These are phyloP conservation scores for Clarireedia sp. DNA, from an alignment of 2,329 filamentous ascomycete genomes.

Conservation along the genomic window DNA sequence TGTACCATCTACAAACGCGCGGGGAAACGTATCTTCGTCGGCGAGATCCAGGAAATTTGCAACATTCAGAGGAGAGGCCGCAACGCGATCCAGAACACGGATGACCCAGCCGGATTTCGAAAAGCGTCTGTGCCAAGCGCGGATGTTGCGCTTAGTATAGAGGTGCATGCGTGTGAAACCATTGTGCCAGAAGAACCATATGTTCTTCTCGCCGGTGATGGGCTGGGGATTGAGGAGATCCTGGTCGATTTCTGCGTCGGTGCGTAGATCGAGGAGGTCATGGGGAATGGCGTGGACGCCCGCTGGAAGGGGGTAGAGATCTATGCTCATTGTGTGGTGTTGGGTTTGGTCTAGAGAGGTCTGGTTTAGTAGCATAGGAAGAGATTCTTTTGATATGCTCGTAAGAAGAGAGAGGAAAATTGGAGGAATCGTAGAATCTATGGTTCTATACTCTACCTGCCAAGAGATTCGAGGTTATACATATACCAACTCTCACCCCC, in stretches of 20 bases:
- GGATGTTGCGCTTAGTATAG: slow-evolving; percentile 45
- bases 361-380: background rate
- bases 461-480: too few species aligned
- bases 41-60: slow-evolving; percentile 40
- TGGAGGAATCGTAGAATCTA: too few species aligned
- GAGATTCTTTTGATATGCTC: too few species aligned
- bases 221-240: slow-evolving; percentile 34
- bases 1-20: slow-evolving; percentile 41
- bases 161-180: slow-evolving; percentile 42
- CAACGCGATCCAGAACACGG: slow-evolving; percentile 40
- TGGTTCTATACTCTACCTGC: too few species aligned
- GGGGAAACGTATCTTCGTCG: slow-evolving; percentile 38
- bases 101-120: slow-evolving; percentile 44
- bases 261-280: slow-evolving; percentile 36
- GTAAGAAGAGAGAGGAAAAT: too few species aligned
- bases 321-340: slow-evolving; percentile 17
- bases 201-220: slow-evolving; percentile 40
- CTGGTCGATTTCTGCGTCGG: slow-evolving; percentile 39
- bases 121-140: slow-evolving; percentile 47
- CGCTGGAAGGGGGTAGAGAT: slow-evolving; percentile 30
- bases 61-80: slow-evolving; percentile 40
- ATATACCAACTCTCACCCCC: too few species aligned
- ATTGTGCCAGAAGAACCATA: slow-evolving; percentile 52
- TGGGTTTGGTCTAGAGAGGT: background rate
- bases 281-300: slow-evolving; percentile 36